Evolutionary conservation across 495 filamentous ascomycete genomes (phyloP).

Genomic region (Glarea lozoyensis): DNA sequence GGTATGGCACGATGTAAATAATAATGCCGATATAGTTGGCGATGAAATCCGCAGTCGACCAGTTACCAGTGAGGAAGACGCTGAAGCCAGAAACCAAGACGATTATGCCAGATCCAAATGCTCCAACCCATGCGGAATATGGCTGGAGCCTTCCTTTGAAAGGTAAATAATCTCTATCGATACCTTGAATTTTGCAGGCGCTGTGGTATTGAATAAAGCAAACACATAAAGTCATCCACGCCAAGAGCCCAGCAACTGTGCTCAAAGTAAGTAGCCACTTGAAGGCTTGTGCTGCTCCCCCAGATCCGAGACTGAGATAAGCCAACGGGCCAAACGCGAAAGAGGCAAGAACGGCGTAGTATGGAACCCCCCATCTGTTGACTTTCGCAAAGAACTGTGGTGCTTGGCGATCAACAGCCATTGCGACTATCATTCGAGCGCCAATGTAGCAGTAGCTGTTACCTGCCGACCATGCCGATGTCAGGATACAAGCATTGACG

Average conservation of each 20-base stretch:
- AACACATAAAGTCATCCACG: slow-evolving; percentile 37
- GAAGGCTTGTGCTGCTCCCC: slow-evolving; percentile 46
- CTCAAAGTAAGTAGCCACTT: slow-evolving; percentile 48
- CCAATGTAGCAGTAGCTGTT: slow-evolving; percentile 51
- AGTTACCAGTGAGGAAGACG: slow-evolving; percentile 37
- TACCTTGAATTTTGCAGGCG: slow-evolving; percentile 32
- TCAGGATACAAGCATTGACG: slow-evolving; percentile 57
- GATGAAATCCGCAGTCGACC: slow-evolving; percentile 34
- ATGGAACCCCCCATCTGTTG: slow-evolving; percentile 50
- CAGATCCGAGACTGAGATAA: slow-evolving; percentile 47
- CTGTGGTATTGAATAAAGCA: slow-evolving; percentile 34
- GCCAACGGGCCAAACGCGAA: slow-evolving; percentile 41
- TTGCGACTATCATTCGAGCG: slow-evolving; percentile 50
- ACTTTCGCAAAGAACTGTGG: slow-evolving; percentile 44
- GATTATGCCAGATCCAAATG: slow-evolving; percentile 52
- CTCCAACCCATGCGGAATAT: slow-evolving; percentile 45
- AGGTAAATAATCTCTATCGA: slow-evolving; percentile 25
- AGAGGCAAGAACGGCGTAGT: slow-evolving; percentile 42
- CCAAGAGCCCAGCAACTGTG: slow-evolving; percentile 43
- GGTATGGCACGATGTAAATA: slow-evolving; percentile 37
- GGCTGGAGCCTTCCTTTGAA: slow-evolving; percentile 36
- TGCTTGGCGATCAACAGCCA: slow-evolving; percentile 44
- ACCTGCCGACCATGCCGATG: slow-evolving; percentile 59
- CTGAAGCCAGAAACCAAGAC: slow-evolving; percentile 24
- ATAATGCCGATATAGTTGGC: slow-evolving; percentile 44